phyloP scores from a whole-genome alignment of 352 stramenopile species.

The Phytophthora agathidicida region DNA sequence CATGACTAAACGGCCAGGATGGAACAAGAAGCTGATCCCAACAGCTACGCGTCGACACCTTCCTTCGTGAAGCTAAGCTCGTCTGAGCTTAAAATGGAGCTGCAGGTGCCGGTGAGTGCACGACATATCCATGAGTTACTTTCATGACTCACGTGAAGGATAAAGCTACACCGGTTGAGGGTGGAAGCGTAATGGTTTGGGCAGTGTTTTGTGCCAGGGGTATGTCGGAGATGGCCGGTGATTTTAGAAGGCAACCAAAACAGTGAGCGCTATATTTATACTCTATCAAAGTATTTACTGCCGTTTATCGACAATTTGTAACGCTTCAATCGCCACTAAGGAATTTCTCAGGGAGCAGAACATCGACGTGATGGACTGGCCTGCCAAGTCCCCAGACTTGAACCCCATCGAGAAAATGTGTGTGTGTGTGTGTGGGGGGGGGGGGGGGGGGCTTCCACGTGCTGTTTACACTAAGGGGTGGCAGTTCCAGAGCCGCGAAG shows the following conservation, averaged over 20 bases:
- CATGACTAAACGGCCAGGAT: too few species aligned
- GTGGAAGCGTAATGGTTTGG: background rate
- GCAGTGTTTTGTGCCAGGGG: background rate
- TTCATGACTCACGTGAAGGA: too few species aligned
- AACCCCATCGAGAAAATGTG: slow-evolving; percentile 31
- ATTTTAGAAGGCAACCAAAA: slow-evolving; percentile 5
- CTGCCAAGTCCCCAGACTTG: slow-evolving; percentile 17
- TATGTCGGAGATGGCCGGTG: background rate
- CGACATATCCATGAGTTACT: too few species aligned
- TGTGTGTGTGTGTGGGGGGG: too few species aligned
- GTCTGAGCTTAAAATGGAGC: too few species aligned
- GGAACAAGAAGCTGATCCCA: too few species aligned
- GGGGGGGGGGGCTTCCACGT: slow-evolving; percentile 12
- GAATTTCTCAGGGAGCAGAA: slow-evolving; percentile 8
- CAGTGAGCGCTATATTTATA: slow-evolving; percentile 1
- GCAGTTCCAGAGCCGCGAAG: slow-evolving; percentile 9
- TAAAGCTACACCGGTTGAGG: too few species aligned
- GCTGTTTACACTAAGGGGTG: slow-evolving; percentile 17
- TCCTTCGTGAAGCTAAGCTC: too few species aligned
- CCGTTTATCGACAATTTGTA: too few species aligned
- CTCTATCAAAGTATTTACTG: background rate
- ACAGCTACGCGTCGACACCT: too few species aligned
- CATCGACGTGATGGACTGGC: slow-evolving; percentile 8
- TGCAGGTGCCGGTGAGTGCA: too few species aligned
- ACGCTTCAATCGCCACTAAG: too few species aligned